phyloP scores from a whole-genome alignment of 1,139 yeast genomes.

The Magnusiomyces fungicola region DNA sequence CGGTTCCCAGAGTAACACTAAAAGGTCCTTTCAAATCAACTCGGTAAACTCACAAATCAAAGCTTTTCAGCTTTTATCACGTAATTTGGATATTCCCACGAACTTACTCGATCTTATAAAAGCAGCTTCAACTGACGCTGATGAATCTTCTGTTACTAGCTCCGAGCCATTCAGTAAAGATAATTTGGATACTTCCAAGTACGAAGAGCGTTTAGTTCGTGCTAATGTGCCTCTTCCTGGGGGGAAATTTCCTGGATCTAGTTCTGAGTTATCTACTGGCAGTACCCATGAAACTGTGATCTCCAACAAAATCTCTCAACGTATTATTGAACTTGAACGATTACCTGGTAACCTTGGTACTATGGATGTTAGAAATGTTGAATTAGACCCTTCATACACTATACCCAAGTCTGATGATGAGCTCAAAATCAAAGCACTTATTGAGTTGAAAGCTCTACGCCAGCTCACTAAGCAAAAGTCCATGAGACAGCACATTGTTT shows the following conservation, averaged over 20 bases:
- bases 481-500: slow-evolving; percentile 65
- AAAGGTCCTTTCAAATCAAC: slow-evolving; percentile 37
- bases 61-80: slow-evolving; percentile 69
- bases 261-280: slow-evolving; percentile 9
- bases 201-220: slow-evolving; percentile 30
- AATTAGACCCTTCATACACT: slow-evolving; percentile 39
- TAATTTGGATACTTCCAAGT: slow-evolving; percentile 23
- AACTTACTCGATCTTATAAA: slow-evolving; percentile 33
- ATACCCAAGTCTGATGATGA: slow-evolving; percentile 38
- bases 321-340: slow-evolving; percentile 68
- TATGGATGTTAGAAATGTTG: slow-evolving; percentile 38
- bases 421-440: slow-evolving; percentile 54
- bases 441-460: slow-evolving; percentile 78
- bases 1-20: slow-evolving; percentile 7
- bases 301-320: slow-evolving; percentile 46
- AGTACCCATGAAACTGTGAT: slow-evolving; percentile 32
- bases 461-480: slow-evolving; percentile 79
- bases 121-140: slow-evolving; percentile 21
- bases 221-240: slow-evolving; percentile 28
- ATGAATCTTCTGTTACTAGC: slow-evolving; percentile 2
- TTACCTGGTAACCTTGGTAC: slow-evolving; percentile 74
- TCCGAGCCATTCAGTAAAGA: slow-evolving; percentile 7
- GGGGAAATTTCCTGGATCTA: too few species aligned
- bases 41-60: slow-evolving; percentile 60
- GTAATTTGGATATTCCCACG: slow-evolving; percentile 67